Conservation (phyloP, 106 monocot species). For the Dendrobium huoshanense region DNA sequence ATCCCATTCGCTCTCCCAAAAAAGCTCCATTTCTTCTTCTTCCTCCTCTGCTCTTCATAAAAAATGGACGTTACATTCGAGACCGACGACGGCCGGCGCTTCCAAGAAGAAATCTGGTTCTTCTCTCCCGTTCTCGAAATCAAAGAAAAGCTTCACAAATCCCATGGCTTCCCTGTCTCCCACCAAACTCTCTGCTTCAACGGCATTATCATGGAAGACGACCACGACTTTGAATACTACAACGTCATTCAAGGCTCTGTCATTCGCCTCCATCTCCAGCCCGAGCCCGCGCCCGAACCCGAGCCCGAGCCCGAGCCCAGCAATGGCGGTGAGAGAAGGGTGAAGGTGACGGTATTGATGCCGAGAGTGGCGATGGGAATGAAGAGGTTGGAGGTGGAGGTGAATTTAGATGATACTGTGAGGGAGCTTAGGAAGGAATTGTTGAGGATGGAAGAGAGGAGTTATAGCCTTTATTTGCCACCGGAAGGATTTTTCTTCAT, state of each 20-base stretch:
- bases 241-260: conserved; percentile 16
- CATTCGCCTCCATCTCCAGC: background rate
- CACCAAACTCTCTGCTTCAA: conserved; percentile 23
- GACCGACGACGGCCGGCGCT: conserved; percentile 13
- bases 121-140: conserved; percentile 17
- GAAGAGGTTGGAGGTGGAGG: conserved; percentile 29
- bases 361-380: conserved; percentile 13
- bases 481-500: conserved; percentile 53
- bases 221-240: conserved; percentile 13
- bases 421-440: conserved; percentile 36
- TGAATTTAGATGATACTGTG: conserved; percentile 24
- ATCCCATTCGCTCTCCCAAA: no score
- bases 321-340: background rate
- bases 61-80: conserved; percentile 9
- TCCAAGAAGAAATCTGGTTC: conserved; percentile 18
- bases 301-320: no score
- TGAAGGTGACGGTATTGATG: conserved; percentile 28
- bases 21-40: no score
- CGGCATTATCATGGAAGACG: conserved; percentile 10
- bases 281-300: background rate
- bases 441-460: background rate
- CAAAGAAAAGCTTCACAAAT: conserved; percentile 8
- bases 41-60: background rate
- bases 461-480: conserved; percentile 10
- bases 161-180: conserved; percentile 12